Conservation (phyloP, 2,329 filamentous ascomycete genomes). For the Nectriaceae sp. region DNA sequence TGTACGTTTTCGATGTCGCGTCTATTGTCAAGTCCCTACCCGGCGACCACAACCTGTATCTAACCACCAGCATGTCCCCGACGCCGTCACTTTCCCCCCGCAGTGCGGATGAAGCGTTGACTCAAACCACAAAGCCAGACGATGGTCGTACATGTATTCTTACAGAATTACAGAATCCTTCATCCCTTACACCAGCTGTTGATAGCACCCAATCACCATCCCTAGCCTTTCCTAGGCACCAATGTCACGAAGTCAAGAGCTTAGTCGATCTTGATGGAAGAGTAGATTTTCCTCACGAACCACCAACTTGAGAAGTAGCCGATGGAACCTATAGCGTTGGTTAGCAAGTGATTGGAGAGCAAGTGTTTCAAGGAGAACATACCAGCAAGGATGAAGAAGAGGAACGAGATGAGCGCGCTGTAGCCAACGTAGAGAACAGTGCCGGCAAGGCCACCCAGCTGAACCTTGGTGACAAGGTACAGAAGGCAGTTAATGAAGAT, state of each 20-base stretch:
- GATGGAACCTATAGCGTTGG: constrained; percentile 70
- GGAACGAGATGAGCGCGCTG: constrained; percentile 81
- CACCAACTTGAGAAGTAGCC: constrained; percentile 94
- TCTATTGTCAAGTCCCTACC: no score
- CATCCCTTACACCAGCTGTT: constrained; percentile 19
- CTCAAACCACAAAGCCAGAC: constrained; percentile 19
- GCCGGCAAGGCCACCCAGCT: constrained; percentile 80
- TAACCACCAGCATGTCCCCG: no score
- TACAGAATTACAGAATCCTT: constrained; percentile 25
- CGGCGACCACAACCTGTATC: no score
- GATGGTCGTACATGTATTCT: constrained; percentile 34
- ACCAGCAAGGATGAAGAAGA: constrained; percentile 96
- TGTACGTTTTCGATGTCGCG: no score
- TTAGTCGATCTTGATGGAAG: constrained; percentile 97
- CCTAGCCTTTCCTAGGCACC: constrained; percentile 7
- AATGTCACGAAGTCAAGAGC: constrained; percentile 1
- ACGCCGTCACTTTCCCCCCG: not conserved
- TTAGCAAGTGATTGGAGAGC: constrained; percentile 14
- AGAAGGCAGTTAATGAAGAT: constrained; percentile 90
- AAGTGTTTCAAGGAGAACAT: constrained; percentile 41
- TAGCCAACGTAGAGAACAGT: constrained; percentile 94
- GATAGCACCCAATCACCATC: constrained; percentile 20
- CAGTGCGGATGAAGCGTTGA: constrained; percentile 7
- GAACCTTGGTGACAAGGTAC: constrained; percentile 88
- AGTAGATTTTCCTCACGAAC: constrained; percentile 92